Evolutionary conservation across 2,329 filamentous ascomycete species (phyloP), one percentile per base, ranked within the genome.

Genomic region (Chaetomiaceae sp.): DNA sequence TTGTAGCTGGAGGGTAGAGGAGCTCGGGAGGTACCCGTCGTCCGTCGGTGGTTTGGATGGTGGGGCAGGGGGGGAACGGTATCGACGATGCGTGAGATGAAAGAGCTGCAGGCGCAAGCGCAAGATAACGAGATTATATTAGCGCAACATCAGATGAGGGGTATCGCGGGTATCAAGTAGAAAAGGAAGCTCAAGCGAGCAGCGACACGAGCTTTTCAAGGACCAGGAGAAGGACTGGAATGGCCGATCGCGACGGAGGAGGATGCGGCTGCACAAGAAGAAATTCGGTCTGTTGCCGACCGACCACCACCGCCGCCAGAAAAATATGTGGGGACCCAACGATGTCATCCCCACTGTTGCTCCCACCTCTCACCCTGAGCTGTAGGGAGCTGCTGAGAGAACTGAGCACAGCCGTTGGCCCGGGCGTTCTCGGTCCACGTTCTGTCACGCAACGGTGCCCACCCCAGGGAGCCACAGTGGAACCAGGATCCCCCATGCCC

Each of bases 351-450:
- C 40, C 40, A 39, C 31, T 31, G 33, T 8, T 19, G 33, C 38
- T 31, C 25, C 25, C 25, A 27, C n/a, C n/a, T n/a, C n/a, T n/a
- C n/a, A n/a, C n/a, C n/a, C n/a, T n/a, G n/a, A 27, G 25, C 25
- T 27, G 6, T 10, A n/a, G n/a, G n/a, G 21, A 42, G 38, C 46
- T 48, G 17, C 19, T 33, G 31, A 27, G n/a, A n/a, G n/a, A n/a
- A n/a, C n/a, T n/a, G n/a, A n/a, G n/a, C n/a, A n/a, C n/a, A 48
- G 47, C 40, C 40, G 47, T 49, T 49, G 40, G 47, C 14, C 31
- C 48, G 42, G 35, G 48, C 48, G 35, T 27, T 45, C 17, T 34
- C 34, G 23, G 48, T 40, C 30, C 19, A 9, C 42, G 7, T 31
- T 47, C 35, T 47, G 25, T n/a, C n/a, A n/a, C 30, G 19, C 25